Percentiles rank a stretch among this genome's conserved stretches.
Evolutionary conservation across 2,329 filamentous ascomycete species (phyloP).

Genomic region (Phialemoniopsis sp.): DNA sequence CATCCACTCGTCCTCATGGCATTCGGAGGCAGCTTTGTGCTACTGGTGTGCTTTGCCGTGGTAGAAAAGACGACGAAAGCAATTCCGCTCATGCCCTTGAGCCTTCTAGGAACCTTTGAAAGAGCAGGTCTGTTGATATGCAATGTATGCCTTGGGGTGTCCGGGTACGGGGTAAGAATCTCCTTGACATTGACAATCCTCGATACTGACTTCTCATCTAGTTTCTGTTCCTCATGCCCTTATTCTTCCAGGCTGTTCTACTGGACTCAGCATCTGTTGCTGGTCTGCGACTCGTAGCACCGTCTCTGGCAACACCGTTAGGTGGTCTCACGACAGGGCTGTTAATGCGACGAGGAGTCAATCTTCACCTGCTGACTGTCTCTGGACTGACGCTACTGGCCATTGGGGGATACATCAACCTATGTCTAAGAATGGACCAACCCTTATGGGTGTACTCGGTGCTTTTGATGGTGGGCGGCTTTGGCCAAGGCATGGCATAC

Average conservation of each 20-base stretch:
- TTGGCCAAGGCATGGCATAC: conserved; percentile 10
- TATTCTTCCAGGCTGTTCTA: conserved; percentile 67
- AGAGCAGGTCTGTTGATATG: too few species aligned
- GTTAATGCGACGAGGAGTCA: conserved; percentile 53
- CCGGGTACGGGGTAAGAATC: conserved; percentile 54
- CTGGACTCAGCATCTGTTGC: conserved; percentile 60
- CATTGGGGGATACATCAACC: conserved; percentile 53
- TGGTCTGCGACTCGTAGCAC: conserved; percentile 59
- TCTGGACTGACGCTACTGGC: conserved; percentile 47
- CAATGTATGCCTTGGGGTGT: conserved; percentile 57
- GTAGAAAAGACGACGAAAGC: conserved; percentile 46
- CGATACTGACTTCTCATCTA: conserved; percentile 13
- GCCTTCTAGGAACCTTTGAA: too few species aligned
- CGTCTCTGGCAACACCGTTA: conserved; percentile 55
- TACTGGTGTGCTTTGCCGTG: conserved; percentile 39
- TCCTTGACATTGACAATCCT: neutral
- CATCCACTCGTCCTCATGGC: conserved; percentile 41
- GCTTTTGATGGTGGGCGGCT: too few species aligned
- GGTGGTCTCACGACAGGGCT: conserved; percentile 53
- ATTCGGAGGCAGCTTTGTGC: conserved; percentile 34
- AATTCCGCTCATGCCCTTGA: conserved; percentile 49
- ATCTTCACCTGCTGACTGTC: conserved; percentile 43
- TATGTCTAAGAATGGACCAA: too few species aligned
- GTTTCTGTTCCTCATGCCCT: conserved; percentile 65
- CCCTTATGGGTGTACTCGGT: too few species aligned